Percentiles rank a stretch among this genome's conserved stretches.
Evolutionary conservation across 2,329 filamentous ascomycete species (phyloP).

Genomic region (Fusarium beomiforme): DNA sequence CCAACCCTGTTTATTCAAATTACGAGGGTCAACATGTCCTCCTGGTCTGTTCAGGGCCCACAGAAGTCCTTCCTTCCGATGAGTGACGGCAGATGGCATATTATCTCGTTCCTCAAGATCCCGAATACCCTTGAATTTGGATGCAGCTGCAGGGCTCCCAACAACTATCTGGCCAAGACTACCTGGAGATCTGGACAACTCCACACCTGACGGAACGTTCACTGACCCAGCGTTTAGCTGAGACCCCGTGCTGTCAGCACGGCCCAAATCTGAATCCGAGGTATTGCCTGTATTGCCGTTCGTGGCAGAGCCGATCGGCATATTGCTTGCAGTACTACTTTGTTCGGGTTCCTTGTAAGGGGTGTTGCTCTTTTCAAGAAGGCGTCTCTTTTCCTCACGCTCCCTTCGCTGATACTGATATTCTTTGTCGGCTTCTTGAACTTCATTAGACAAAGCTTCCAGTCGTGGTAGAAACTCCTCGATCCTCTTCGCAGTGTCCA

Average conservation of each 20-base stretch:
- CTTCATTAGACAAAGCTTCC: constrained; percentile 86
- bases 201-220: constrained; percentile 46
- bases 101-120: constrained; percentile 87
- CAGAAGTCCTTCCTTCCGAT: constrained; percentile 91
- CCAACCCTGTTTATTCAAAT: constrained; percentile 97
- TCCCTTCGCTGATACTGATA: constrained; percentile 96
- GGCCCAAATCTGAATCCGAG: constrained; percentile 75
- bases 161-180: constrained; percentile 58
- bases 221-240: constrained; percentile 62
- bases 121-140: constrained; percentile 88
- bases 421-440: constrained; percentile 94
- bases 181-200: constrained; percentile 67
- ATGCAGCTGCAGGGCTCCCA: constrained; percentile 61
- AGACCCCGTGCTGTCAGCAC: constrained; percentile 79
- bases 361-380: constrained; percentile 87
- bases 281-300: constrained; percentile 61
- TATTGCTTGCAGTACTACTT: constrained; percentile 53
- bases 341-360: constrained; percentile 76
- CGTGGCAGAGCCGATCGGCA: constrained; percentile 44
- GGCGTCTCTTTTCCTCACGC: constrained; percentile 90
- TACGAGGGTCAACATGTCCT: constrained; percentile 93
- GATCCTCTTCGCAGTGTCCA: constrained; percentile 85
- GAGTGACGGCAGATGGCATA: constrained; percentile 61
- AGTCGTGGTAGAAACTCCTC: constrained; percentile 88
- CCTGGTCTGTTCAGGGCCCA: constrained; percentile 95